phyloP scores from a whole-genome alignment of 192 early-diverging fungal species.

The Jimgerdemannia flammicorona region DNA sequence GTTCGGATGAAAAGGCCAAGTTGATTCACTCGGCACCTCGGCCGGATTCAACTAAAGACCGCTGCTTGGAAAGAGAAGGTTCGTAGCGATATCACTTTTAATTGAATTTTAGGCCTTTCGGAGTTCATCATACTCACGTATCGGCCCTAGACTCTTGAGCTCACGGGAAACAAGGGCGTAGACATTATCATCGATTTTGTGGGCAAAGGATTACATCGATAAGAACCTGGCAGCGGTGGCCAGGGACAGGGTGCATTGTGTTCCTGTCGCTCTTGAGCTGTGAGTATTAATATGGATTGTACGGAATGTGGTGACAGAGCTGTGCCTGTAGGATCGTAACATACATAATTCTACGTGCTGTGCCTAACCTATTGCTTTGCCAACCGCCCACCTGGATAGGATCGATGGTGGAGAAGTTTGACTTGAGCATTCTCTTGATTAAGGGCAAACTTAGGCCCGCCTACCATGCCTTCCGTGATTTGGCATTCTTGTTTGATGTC shows the following conservation, averaged over 20 bases:
- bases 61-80: slow-evolving; percentile 54
- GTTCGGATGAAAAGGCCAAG: slow-evolving; percentile 60
- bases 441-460: not conserved
- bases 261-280: slow-evolving; percentile 67
- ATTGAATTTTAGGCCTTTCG: not conserved
- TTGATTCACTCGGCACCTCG: slow-evolving; percentile 67
- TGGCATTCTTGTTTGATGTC: too few species aligned
- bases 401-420: slow-evolving; percentile 2
- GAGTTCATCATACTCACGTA: not conserved
- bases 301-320: too few species aligned
- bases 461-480: too few species aligned
- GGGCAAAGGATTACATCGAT: slow-evolving; percentile 51
- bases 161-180: slow-evolving; percentile 66
- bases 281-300: too few species aligned
- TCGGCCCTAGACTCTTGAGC: slow-evolving; percentile 9
- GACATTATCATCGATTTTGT: slow-evolving; percentile 73
- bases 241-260: slow-evolving; percentile 70
- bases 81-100: not conserved
- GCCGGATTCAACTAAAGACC: slow-evolving; percentile 74
- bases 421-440: slow-evolving; percentile 4
- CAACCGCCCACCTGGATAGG: not conserved
- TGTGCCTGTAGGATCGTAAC: not conserved
- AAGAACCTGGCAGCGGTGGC: slow-evolving; percentile 53
- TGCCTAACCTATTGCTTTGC: not conserved
- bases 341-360: too few species aligned